Base-by-base conservation (phyloP, 306 rosid genomes). In the Nissolia schottii region DNA sequence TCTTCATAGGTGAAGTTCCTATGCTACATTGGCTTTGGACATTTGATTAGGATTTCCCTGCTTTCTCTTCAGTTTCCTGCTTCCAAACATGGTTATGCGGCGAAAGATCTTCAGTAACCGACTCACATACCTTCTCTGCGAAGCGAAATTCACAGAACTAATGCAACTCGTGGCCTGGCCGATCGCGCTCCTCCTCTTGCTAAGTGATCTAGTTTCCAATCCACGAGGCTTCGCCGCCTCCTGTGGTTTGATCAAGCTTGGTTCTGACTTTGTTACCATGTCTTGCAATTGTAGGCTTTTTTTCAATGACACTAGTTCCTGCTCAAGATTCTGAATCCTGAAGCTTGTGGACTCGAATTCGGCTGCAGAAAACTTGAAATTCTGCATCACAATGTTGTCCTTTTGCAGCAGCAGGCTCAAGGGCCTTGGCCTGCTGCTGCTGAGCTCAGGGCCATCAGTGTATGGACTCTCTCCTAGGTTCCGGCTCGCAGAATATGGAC, bases 311-410 rank as follows among this genome's bases (percentile, higher is more conserved):
- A 79, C 60, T 71, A 92, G 85, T 74, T 90, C 96, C 73, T 88
- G 88, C 55, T 92, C 93, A 50, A 92, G 95, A 46, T 48, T 88
- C 67, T 90, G 96, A 34, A 90, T 88, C 62, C 95, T 88, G 80
- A 92, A 88, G 86, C 96, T 90, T 29, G 98, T 90, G 4, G 96
- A 88, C 81, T 90, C 96, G 27, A 80, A 86, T 56, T 92, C 95
- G 31, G 85, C 74, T 29, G 82, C 82, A 0, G 91, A 75, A 22
- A 83, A 43, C 75, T 92, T 89, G 57, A 77, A 77, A 37, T 77
- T 79, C 83, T 81, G 84, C 84, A 49, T 75, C 41, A 65, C 45
- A 0, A 45, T 34, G 68, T 89, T 34, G 68, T 89, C 93, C 64
- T 86, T 92, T 28, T 83, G 88, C 13, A 85, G 72, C 73, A 92